These are phyloP conservation scores for Dactylellina cionopaga DNA, from an alignment of 2,329 filamentous ascomycete genomes.

Conservation along the genomic window DNA sequence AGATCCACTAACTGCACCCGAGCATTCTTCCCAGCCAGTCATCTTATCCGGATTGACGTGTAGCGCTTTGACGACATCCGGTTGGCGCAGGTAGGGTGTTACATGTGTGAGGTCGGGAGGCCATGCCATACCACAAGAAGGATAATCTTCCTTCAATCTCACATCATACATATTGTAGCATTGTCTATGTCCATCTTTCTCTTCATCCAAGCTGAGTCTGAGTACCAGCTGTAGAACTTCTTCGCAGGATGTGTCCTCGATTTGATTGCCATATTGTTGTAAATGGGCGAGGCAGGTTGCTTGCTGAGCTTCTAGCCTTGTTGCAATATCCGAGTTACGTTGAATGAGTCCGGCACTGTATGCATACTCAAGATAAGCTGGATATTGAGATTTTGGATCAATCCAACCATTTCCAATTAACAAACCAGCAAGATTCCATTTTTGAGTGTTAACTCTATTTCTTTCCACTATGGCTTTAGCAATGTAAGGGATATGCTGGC, in stretches of 20 bases:
- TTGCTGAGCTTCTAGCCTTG: constrained; percentile 74
- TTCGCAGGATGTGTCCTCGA: constrained; percentile 80
- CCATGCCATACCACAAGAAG: constrained; percentile 97
- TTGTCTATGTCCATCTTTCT: constrained; percentile 65
- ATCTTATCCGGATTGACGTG: constrained; percentile 84
- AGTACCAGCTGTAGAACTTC: constrained; percentile 78
- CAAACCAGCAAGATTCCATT: constrained; percentile 84
- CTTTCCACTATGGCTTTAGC: constrained; percentile 88
- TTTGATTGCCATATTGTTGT: constrained; percentile 68
- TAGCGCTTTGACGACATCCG: constrained; percentile 81
- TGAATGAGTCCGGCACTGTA: constrained; percentile 79
- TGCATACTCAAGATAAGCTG: constrained; percentile 82
- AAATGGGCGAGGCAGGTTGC: constrained; percentile 73
- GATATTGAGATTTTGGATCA: constrained; percentile 87
- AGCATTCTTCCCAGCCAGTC: constrained; percentile 92
- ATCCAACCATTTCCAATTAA: constrained; percentile 99
- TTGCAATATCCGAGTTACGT: constrained; percentile 72
- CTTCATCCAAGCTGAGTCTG: constrained; percentile 69
- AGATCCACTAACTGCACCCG: constrained; percentile 75
- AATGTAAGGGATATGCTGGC: constrained; percentile 97
- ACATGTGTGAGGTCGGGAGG: constrained; percentile 83
- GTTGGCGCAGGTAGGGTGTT: constrained; percentile 82
- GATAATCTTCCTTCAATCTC: constrained; percentile 79
- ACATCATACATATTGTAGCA: constrained; percentile 99
- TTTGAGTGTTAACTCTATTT: constrained; percentile 68